Evolutionary conservation across 805 yeast genomes (phyloP), one percentile per base, ranked within the genome.

Genomic region (Candida michaelii): DNA sequence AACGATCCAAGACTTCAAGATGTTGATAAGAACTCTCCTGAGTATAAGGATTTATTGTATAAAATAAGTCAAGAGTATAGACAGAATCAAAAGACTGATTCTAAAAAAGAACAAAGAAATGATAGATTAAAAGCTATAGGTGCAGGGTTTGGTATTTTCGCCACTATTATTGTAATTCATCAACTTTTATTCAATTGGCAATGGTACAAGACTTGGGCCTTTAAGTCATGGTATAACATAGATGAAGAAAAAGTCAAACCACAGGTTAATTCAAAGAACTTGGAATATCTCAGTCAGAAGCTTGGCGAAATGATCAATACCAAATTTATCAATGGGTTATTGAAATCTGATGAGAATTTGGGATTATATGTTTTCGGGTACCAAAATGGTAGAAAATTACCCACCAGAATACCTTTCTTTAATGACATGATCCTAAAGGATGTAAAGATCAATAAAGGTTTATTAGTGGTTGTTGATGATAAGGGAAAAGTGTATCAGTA

Each of bases 401-500:
- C 96, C 3, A 59, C 73, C 21, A 71, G 95, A 53, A 61, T 85
- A 5, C 65, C 71, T 1, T 74, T 71, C 49, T 89, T 91, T 52
- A 88, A 89, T 55, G 75, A 76, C 30, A 73, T 73, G 63, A 53
- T 68, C 12, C 60, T 88, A 23, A 69, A 74, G 36, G 83, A 80
- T 54, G 78, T 90, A 4, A 66, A 71, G 15, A 55, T 88, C 2
- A 67, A 73, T 17, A 71, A 70, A 4, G 62, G 57, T 41, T 60
- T 62, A 11, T 65, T 78, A 6, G 81, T 76, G 21, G 89, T 89
- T 0, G 76, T 88, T 13, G 77, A 82, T 46, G 71, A 72, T 1
- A 76, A 74, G 12, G 98, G 97, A 14, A 77, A 84, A 53, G 70
- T 89, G 24, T 80, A 79, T 42, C 85, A 84, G 56, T 88, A 90